Evolutionary conservation across 2,329 filamentous ascomycete genomes (phyloP).

Genomic region (Colletotrichum sp.): DNA sequence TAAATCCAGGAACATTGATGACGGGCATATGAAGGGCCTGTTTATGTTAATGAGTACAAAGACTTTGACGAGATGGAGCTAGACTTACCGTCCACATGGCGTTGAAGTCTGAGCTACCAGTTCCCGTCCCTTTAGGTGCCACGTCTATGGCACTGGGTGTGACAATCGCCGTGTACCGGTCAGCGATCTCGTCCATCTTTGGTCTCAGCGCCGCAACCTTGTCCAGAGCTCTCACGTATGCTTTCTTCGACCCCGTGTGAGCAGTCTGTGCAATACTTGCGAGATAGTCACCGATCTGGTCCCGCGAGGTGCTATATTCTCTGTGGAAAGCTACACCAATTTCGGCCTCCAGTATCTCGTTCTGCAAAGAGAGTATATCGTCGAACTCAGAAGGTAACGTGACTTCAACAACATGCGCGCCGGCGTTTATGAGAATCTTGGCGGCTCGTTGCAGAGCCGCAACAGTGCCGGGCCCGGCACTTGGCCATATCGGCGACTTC

Average conservation of each 20-base stretch:
- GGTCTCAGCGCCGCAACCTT: slow-evolving; percentile 57
- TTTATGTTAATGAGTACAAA: background rate
- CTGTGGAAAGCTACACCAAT: background rate
- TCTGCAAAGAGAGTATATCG: slow-evolving; percentile 30
- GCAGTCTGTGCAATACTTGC: background rate
- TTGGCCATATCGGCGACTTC: slow-evolving; percentile 56
- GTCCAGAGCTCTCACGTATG: slow-evolving; percentile 42
- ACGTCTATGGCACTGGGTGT: slow-evolving; percentile 65
- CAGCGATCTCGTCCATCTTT: slow-evolving; percentile 56
- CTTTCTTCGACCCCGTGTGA: background rate
- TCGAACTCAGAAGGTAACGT: slow-evolving; percentile 55
- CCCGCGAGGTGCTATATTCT: background rate
- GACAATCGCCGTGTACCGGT: slow-evolving; percentile 59
- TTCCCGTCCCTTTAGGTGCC: slow-evolving; percentile 58
- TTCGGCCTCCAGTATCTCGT: background rate
- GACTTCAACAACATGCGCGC: slow-evolving; percentile 61
- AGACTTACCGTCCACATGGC: slow-evolving; percentile 49
- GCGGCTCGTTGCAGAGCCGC: slow-evolving; percentile 46
- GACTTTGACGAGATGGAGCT: background rate
- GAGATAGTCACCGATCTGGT: background rate
- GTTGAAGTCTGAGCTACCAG: slow-evolving; percentile 55
- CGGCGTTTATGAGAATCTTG: slow-evolving; percentile 43
- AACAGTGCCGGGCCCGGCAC: slow-evolving; percentile 47
- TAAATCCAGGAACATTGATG: slow-evolving; percentile 60
- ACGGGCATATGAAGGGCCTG: slow-evolving; percentile 56